Percentiles rank a stretch among this genome's conserved stretches.
Conservation (phyloP, 2,329 filamentous ascomycete genomes). For the Cryphonectria nitschkei region DNA sequence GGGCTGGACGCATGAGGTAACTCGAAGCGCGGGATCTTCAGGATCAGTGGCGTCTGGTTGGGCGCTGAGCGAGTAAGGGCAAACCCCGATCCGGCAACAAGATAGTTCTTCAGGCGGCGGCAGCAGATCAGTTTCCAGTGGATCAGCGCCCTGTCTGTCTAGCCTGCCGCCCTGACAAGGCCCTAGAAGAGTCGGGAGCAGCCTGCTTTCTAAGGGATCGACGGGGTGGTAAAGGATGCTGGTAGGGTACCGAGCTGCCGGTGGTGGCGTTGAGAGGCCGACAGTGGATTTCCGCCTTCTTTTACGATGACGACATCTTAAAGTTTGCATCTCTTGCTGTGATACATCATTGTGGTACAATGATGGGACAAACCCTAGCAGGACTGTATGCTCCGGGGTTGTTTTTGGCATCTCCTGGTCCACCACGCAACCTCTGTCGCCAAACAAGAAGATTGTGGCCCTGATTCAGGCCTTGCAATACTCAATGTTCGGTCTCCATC, state of each 20-base stretch:
- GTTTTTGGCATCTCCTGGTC: too few species aligned
- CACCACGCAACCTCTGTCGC: neutral
- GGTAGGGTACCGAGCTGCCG: neutral
- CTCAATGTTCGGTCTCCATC: neutral
- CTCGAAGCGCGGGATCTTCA: neutral
- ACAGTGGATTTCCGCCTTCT: neutral
- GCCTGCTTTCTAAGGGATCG: neutral
- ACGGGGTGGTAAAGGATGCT: neutral
- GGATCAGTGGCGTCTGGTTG: conserved; percentile 3
- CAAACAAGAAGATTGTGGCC: neutral
- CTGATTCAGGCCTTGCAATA: neutral
- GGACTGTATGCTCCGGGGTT: too few species aligned
- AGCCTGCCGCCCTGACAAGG: neutral
- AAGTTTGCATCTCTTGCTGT: too few species aligned
- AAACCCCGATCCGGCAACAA: neutral
- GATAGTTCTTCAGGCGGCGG: neutral
- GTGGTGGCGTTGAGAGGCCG: conserved; percentile 2
- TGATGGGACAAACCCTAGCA: neutral
- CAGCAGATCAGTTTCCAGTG: neutral
- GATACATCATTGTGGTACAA: neutral
- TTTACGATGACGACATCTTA: conserved; percentile 5
- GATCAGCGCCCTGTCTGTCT: neutral
- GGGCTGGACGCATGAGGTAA: neutral
- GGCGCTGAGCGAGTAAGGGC: conserved; percentile 4
- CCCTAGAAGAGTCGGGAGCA: neutral